Evolutionary conservation across 495 filamentous ascomycete species (phyloP), one percentile per base, ranked within the genome.

Genomic region (Jackrogersella multiformis): DNA sequence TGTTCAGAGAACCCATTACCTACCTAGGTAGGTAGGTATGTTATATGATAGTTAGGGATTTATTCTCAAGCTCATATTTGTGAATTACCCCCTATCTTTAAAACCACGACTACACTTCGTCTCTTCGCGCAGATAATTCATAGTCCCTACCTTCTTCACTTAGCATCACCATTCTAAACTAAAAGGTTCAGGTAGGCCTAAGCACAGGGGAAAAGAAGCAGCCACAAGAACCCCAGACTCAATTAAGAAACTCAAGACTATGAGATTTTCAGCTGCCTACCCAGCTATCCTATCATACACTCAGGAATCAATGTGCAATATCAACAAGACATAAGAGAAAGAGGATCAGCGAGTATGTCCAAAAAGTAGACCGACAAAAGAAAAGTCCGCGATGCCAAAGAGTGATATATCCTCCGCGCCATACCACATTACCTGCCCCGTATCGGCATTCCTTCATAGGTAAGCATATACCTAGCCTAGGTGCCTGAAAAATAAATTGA

Each of bases 401-500:
- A 42, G 35, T 52, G 46, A 52, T 64, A 56, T 49, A 60, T 60
- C 63, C 63, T 48, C 48, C 49, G 26, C 38, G 39, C 2, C 36
- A 28, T 26, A 18, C 53, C 16, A 24, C 45, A 59, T 59, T 65
- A 65, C 54, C 61, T 51, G 36, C 53, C 61, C 12, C 26, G 2
- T 18, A 32, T 48, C 41, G 51, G 41, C 44, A 52, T 57, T 12
- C 15, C 46, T 28, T 16, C 36, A n/a, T 39, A 15, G 16, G 41
- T 8, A 45, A 20, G 5, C 46, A 49, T 32, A 32, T 32, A 49
- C 28, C 23, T 13, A 32, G 12, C 16, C 20, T n/a, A n/a, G n/a
- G n/a, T n/a, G n/a, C n/a, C n/a, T n/a, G n/a, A n/a, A n/a, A n/a
- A n/a, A n/a, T n/a, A n/a, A n/a, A n/a, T n/a, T n/a, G n/a, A n/a